phyloP scores from a whole-genome alignment of 768 basidiomycete species.

The Lactarius deliciosus region DNA sequence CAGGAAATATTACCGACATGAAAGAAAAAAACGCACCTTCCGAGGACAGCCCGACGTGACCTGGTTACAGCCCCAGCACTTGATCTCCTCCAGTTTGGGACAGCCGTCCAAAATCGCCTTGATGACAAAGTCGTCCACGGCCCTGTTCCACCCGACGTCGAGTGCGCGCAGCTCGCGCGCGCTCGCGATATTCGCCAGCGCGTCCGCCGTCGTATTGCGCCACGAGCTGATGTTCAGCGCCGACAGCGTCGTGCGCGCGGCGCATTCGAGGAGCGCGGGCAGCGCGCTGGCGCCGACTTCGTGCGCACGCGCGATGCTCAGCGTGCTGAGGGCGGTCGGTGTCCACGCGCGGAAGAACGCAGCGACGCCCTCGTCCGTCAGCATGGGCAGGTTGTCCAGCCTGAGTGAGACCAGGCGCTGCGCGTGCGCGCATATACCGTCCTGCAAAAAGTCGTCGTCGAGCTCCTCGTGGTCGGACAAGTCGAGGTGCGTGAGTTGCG shows the following conservation, averaged over 20 bases:
- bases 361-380: slow-evolving; percentile 71
- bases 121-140: slow-evolving; percentile 78
- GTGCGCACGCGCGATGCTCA: slow-evolving; percentile 25
- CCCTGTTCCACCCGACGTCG: slow-evolving; percentile 85
- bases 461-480: slow-evolving; percentile 69
- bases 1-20: too few relatives aligned
- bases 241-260: slow-evolving; percentile 59
- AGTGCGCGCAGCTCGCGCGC: slow-evolving; percentile 51
- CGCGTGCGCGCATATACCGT: slow-evolving; percentile 56
- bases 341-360: slow-evolving; percentile 63
- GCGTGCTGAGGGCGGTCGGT: slow-evolving; percentile 39
- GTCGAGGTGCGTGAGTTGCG: slow-evolving; percentile 57
- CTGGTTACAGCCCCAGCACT: slow-evolving; percentile 55
- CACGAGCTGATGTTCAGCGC: slow-evolving; percentile 75
- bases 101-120: slow-evolving; percentile 60
- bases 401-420: slow-evolving; percentile 50
- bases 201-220: slow-evolving; percentile 56
- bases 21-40: slow-evolving; percentile 42
- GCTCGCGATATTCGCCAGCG: slow-evolving; percentile 41
- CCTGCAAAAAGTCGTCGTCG: slow-evolving; percentile 55
- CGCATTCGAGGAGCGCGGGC: slow-evolving; percentile 56
- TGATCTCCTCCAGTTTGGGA: slow-evolving; percentile 43
- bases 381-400: slow-evolving; percentile 53
- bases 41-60: slow-evolving; percentile 47
- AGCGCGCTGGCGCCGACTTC: slow-evolving; percentile 39